Conservation (phyloP, 169 alveolate species). For the Eimeria maxima region DNA sequence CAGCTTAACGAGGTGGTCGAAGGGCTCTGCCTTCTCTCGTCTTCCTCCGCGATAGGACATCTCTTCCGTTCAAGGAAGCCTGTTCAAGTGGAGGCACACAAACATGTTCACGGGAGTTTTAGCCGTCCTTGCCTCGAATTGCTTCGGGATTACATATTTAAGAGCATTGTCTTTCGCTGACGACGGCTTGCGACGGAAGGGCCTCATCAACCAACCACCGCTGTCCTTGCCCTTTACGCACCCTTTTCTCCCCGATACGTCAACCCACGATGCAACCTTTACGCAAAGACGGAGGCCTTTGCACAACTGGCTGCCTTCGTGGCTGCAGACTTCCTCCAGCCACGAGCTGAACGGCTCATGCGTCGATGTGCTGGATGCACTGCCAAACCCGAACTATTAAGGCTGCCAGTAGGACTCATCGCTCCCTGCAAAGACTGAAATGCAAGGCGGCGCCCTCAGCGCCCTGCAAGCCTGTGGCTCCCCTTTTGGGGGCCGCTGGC, state of each 20-base stretch:
- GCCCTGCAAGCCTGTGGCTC: slow-evolving; percentile 18
- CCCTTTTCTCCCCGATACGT: neutral
- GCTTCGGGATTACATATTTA: neutral
- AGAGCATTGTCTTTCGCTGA: neutral
- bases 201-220: neutral
- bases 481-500: slow-evolving; percentile 23
- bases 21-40: slow-evolving; percentile 74
- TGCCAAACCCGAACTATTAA: neutral
- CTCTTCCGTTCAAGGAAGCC: slow-evolving; percentile 69
- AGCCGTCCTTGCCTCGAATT: neutral
- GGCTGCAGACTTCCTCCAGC: slow-evolving; percentile 11
- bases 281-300: neutral
- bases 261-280: slow-evolving; percentile 16
- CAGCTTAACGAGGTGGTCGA: slow-evolving; percentile 77
- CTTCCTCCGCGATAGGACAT: slow-evolving; percentile 63
- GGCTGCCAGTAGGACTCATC: slow-evolving; percentile 4
- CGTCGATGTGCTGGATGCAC: neutral
- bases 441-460: neutral
- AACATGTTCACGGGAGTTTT: too few species aligned
- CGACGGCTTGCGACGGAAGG: neutral
- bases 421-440: neutral
- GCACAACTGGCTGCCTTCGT: slow-evolving; percentile 2
- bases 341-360: neutral
- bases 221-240: neutral
- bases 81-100: neutral